Percentiles rank a stretch among this genome's conserved stretches.
Evolutionary conservation across 1,139 yeast genomes (phyloP).

Genomic region (Saccharomyces hybrid): DNA sequence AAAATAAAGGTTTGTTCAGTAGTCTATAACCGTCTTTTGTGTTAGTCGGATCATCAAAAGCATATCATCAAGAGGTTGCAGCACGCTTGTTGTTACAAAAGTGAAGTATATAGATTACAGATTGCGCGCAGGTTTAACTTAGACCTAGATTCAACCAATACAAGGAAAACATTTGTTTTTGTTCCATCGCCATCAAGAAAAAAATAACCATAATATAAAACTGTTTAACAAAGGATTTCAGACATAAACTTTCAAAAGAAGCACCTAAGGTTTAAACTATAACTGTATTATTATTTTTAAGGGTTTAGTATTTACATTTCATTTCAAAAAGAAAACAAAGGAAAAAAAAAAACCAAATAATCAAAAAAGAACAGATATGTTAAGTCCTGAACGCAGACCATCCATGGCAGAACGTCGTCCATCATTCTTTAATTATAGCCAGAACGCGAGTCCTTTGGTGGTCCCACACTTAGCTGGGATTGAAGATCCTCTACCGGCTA

Average conservation of each 20-base stretch:
- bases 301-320: not conserved
- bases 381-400: constrained; percentile 41
- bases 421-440: constrained; percentile 31
- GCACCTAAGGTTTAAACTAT: not conserved
- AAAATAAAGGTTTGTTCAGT: not conserved
- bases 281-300: not conserved
- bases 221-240: not conserved
- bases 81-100: not conserved
- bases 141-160: not conserved
- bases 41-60: too few relatives aligned
- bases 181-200: not conserved
- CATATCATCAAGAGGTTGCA: not conserved
- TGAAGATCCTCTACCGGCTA: constrained; percentile 52
- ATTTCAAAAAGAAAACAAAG: not conserved
- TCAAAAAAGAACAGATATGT: constrained; percentile 10
- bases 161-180: not conserved
- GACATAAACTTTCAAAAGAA: not conserved
- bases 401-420: constrained; percentile 64
- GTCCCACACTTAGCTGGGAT: constrained; percentile 79
- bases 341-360: not conserved
- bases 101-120: not conserved
- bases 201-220: not conserved
- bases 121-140: not conserved
- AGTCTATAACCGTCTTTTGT: not conserved
- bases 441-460: constrained; percentile 48